Evolutionary conservation across 2,329 filamentous ascomycete genomes (phyloP), one percentile per base, ranked within the genome.

Genomic region (Trichoderma koningiopsis): DNA sequence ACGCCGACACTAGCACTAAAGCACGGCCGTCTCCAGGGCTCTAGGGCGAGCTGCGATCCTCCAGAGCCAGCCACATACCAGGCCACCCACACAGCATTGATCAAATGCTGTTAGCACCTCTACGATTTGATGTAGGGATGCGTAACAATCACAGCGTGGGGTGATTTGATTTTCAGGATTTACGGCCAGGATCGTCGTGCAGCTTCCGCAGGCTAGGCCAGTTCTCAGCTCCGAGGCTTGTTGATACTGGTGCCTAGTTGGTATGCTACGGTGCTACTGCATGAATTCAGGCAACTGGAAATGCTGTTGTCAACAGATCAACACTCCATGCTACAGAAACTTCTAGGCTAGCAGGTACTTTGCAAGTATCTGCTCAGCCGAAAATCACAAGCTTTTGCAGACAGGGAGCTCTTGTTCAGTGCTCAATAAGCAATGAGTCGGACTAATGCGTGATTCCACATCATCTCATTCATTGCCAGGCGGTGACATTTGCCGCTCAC

Each of bases 391-490:
- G 43, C n/a, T 22, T 1, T 22, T 22, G 19, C 5, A n/a, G n/a
- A 11, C 11, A 24, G 16, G n/a, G 22, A 59, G 11, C 56, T 59
- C 56, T 22, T 14, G 16, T 10, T 14, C 33, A 22, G 56, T 27
- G 56, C 33, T 40, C n/a, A 16, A 59, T 59, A n/a, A 33, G 16
- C n/a, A 24, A 22, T 33, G 58, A 47, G 37, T 60, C 58, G 16
- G 37, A 11, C 24, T 13, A 24, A 22, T 49, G 47, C 43, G 52
- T 65, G 62, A 65, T 65, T 65, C 62, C 52, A 65, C 62, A 65
- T 65, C 62, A 65, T 19, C n/a, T 65, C 62, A 65, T 19, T 13
- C 7, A 24, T 27, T 13, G 6, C 16, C 52, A 53, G 24, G 52
- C 52, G 52, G 52, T 13, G 49, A 19, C 40, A 14, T 49, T n/a